Base-by-base conservation (phyloP, 2,329 filamentous ascomycete species). In the Microdochium bolleyi region DNA sequence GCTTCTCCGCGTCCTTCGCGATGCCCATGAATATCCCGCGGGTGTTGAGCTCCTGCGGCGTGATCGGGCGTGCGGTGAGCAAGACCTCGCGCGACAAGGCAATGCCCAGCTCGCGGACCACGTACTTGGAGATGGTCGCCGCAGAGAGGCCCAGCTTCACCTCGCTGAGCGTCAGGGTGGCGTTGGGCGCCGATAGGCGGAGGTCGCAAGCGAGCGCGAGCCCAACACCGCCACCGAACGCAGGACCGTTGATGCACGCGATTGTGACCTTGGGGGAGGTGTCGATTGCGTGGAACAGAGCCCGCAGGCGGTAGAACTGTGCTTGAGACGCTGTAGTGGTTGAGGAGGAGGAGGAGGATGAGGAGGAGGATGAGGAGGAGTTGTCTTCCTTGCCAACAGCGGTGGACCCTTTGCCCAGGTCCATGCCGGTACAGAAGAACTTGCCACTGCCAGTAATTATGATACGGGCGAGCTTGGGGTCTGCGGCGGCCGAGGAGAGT, bases 181-280 rank as follows among this genome's bases (percentile, higher is more conserved):
- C 61, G 2, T 32, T 38, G 8, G 48, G 48, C 13, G 48, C 51
- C 25, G 51, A 56, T 8, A 69, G 52, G 4, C 71, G 63, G 11
- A 74, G 58, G 52, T 75, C 72, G 56, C 71, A 75, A 1, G 64
- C 62, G 56, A 73, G 73, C 1, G 69, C 70, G 0, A 76, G 59
- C 0, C 73, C 73, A 2, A 74, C 70, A 0, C 73, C 73, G 1
- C 70, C 72, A 1, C 72, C 73, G 52, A 71, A 73, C 2, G 67
- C 66, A 2, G 72, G 69, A 0, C 73, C 72, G 32, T 75, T 71
- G 25, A 75, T 54, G 3, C 57, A 61, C 1, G 71, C 71, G 34
- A 75, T 69, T 0, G 70, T 75, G 1, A 67, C 65, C 50, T 75
- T 70, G 13, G 70, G 67, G 1, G 62, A 68, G 1, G 55, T 56